phyloP scores from a whole-genome alignment of 805 yeast genomes.

The Candida gorgasii region DNA sequence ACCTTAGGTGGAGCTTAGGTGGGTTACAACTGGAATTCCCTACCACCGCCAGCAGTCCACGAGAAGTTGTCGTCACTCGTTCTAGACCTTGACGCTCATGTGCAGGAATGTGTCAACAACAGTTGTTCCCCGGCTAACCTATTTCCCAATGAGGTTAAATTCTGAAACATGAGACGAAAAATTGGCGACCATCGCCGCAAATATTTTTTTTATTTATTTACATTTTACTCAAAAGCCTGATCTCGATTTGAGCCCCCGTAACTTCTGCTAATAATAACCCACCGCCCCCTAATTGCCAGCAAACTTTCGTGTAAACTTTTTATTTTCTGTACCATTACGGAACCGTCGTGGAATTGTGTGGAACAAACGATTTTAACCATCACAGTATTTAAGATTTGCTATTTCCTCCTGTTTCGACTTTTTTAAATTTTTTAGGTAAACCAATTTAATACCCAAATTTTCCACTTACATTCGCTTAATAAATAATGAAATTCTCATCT shows the following conservation, averaged over 20 bases:
- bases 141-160: slow-evolving; percentile 10
- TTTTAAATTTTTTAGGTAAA: neutral
- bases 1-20: too few species aligned
- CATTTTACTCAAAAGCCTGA: neutral
- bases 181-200: slow-evolving; percentile 7
- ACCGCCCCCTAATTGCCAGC: neutral
- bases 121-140: neutral
- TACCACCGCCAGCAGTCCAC: too few species aligned
- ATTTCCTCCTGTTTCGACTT: neutral
- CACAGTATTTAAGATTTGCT: neutral
- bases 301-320: neutral
- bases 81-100: neutral
- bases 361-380: slow-evolving; percentile 8
- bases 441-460: neutral
- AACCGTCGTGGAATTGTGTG: neutral
- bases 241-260: slow-evolving; percentile 3
- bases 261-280: neutral
- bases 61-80: neutral
- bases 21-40: too few species aligned
- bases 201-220: slow-evolving; percentile 5
- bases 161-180: slow-evolving; percentile 7
- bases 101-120: neutral
- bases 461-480: slow-evolving; percentile 21
- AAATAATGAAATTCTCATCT: slow-evolving; percentile 37
- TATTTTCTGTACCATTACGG: neutral